Evolutionary conservation across 164 flowering plant species (phyloP).

Genomic region (Dillenia turbinata): DNA sequence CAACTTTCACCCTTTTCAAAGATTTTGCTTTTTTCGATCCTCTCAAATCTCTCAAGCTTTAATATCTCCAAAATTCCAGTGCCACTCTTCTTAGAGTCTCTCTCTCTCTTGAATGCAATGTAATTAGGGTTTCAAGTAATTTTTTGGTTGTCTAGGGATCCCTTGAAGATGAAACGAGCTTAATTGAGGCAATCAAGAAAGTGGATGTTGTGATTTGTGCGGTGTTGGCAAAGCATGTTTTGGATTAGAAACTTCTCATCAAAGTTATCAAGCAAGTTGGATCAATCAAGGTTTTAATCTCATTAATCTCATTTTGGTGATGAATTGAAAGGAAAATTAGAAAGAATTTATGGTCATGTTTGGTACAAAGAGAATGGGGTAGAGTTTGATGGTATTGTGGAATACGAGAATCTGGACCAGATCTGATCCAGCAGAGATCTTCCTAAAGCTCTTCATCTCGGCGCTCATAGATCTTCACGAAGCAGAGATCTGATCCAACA

Average conservation of each 20-base stretch:
- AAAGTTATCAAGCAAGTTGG: slow-evolving; percentile 56
- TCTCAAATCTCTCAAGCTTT: slow-evolving; percentile 32
- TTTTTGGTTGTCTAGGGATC: slow-evolving; percentile 50
- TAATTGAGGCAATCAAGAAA: slow-evolving; percentile 50
- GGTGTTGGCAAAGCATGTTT: slow-evolving; percentile 45
- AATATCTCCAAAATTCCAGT: slow-evolving; percentile 46
- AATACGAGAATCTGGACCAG: too few relatives aligned
- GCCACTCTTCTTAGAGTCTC: slow-evolving; percentile 43
- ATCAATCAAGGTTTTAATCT: slow-evolving; percentile 48
- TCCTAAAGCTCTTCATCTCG: too few relatives aligned
- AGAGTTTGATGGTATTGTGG: too few relatives aligned
- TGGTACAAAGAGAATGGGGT: too few relatives aligned
- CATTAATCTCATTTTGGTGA: too few relatives aligned
- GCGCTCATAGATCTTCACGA: too few relatives aligned
- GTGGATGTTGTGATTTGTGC: slow-evolving; percentile 83
- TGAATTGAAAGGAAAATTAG: too few relatives aligned
- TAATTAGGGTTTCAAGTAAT: background rate
- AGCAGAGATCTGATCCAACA: too few relatives aligned
- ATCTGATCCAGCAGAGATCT: too few relatives aligned
- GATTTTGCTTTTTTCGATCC: slow-evolving; percentile 42
- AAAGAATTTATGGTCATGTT: too few relatives aligned
- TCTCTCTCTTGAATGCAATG: background rate
- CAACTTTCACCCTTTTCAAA: slow-evolving; percentile 58
- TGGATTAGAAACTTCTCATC: slow-evolving; percentile 59
- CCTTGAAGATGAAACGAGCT: slow-evolving; percentile 47